Evolutionary conservation across 176 grass and related monocot genomes (phyloP), one percentile per base, ranked within the genome.

Genomic region (Musa beccarii): DNA sequence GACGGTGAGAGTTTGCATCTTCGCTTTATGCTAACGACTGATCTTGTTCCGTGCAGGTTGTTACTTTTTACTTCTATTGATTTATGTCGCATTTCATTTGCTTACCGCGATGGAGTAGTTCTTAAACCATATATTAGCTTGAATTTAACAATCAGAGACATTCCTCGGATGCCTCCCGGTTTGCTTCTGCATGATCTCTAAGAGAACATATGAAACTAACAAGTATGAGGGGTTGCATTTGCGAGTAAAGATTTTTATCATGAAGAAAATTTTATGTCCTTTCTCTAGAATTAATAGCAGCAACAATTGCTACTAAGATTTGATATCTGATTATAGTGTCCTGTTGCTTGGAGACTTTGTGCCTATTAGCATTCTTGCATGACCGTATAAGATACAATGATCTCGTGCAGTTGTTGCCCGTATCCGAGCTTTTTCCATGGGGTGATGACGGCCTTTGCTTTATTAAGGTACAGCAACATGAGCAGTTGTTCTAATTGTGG

Each of bases 1-100:
- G 86, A 92, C 11, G 89, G 89, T 92, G 43, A 72, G 68, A 17
- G 25, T 11, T 59, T 14, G 16, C 54, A 59, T 19, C 56, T 50
- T 1, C 70, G 10, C 11, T 2, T 49, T 43, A 43, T 43, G 34
- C 34, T 43, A 43, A 43, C 34, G 6, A 4, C 34, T 43, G 26
- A 28, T 28, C 26, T 28, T 28, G 26, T 26, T 26, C 25, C 2
- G 25, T 26, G 25, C 2, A 26, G 25, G 25, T 26, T 26, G 25
- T 26, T 26, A 26, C 0, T 26, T 26, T 26, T 26, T 26, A 26
- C 25, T 26, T 26, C 25, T 26, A 26, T 26, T 26, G 25, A 26
- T 26, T 26, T 26, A 26, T 28, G 26, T 28, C 1, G 26, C 34
- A 43, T 43, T 43, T 34, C 4, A 20, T 29, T 67, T 19, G 20